Percentiles rank a stretch among this genome's conserved stretches.
phyloP scores from a whole-genome alignment of 1,284 basidiomycete genomes.

The Cryptococcus sp. region DNA sequence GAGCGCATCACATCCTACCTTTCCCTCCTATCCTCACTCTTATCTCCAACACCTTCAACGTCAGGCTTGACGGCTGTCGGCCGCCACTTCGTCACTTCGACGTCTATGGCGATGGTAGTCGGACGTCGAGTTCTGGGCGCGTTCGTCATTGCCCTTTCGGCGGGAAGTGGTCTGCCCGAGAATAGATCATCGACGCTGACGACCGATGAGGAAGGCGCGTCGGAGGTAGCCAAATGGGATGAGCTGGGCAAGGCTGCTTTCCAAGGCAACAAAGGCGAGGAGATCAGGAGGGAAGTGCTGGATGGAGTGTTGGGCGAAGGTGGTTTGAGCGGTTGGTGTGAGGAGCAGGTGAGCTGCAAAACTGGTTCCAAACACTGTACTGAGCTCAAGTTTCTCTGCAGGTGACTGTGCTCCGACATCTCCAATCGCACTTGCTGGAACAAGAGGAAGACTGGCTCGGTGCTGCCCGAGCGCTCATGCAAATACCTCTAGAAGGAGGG shows the following conservation, averaged over 20 bases:
- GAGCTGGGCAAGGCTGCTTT: slow-evolving; percentile 33
- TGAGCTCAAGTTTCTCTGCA: slow-evolving; percentile 44
- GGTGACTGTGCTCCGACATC: slow-evolving; percentile 80
- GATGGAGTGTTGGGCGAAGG: slow-evolving; percentile 55
- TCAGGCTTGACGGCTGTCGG: slow-evolving; percentile 53
- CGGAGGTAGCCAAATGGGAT: slow-evolving; percentile 27
- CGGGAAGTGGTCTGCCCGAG: slow-evolving; percentile 29
- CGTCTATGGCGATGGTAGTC: slow-evolving; percentile 45
- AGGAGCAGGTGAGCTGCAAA: slow-evolving; percentile 78
- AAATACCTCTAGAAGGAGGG: slow-evolving; percentile 88
- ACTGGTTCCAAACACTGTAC: not conserved
- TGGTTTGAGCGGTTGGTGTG: slow-evolving; percentile 67
- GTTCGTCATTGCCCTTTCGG: slow-evolving; percentile 38
- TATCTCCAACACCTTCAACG: slow-evolving; percentile 57
- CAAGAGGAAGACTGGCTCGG: slow-evolving; percentile 88
- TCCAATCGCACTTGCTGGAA: slow-evolving; percentile 86
- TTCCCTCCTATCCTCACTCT: slow-evolving; percentile 41
- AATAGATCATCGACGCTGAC: slow-evolving; percentile 12
- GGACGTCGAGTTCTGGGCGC: slow-evolving; percentile 45
- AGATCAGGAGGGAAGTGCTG: slow-evolving; percentile 39
- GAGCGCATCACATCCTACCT: slow-evolving; percentile 77
- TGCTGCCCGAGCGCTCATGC: slow-evolving; percentile 86
- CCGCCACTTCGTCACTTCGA: slow-evolving; percentile 44
- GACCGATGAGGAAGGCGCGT: slow-evolving; percentile 21
- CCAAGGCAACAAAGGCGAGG: slow-evolving; percentile 28